Conservation (phyloP, 179 eudicot species). For the Corrigiola litoralis region DNA sequence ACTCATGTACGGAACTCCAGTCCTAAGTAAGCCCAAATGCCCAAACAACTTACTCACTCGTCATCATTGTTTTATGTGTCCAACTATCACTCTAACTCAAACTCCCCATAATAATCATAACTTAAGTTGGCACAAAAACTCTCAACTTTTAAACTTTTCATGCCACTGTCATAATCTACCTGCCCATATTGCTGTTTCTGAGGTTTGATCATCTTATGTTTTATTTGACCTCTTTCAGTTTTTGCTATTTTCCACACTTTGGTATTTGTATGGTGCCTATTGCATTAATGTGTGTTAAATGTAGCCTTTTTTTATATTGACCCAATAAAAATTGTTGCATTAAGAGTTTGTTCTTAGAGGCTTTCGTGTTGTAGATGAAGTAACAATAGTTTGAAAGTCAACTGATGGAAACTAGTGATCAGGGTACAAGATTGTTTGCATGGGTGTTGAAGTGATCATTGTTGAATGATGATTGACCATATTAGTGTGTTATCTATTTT, state of each 20-base stretch:
- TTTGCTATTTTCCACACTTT: slow-evolving; percentile 1
- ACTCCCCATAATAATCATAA: background rate
- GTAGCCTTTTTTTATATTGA: too few relatives aligned
- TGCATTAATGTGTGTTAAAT: too few relatives aligned
- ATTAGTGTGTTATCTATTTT: background rate
- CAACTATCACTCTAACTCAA: background rate
- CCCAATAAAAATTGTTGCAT: too few relatives aligned
- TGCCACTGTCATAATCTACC: slow-evolving; percentile 21
- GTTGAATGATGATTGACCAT: background rate
- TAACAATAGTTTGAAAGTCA: background rate
- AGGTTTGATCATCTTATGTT: slow-evolving; percentile 24
- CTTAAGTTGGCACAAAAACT: background rate
- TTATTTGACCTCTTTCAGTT: background rate
- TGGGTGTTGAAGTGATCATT: background rate
- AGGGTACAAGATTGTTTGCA: background rate
- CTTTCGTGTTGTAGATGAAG: too few relatives aligned
- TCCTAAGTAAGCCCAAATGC: slow-evolving; percentile 21
- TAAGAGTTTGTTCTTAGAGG: too few relatives aligned
- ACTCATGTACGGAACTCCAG: slow-evolving; percentile 26
- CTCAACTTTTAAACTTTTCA: slow-evolving; percentile 1
- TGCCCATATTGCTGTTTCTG: slow-evolving; percentile 12
- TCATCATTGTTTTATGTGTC: slow-evolving; percentile 1
- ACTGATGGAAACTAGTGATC: background rate
- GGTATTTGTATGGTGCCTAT: background rate
- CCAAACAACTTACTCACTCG: slow-evolving; percentile 6